phyloP scores from a whole-genome alignment of 495 filamentous ascomycete species.

The Trichoderma asperelloides region DNA sequence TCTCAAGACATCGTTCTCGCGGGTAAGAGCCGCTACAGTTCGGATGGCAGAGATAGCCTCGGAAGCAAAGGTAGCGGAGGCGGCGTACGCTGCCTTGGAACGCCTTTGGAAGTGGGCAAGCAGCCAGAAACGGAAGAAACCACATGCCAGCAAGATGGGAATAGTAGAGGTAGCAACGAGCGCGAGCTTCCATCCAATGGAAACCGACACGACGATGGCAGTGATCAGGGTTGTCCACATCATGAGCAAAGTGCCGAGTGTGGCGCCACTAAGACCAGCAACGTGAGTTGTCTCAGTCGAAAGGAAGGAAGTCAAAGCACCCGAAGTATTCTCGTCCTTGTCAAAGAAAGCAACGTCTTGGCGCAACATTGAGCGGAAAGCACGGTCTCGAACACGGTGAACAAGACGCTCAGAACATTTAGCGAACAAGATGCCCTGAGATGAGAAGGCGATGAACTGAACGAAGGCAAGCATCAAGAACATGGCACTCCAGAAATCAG shows the following conservation, averaged over 20 bases:
- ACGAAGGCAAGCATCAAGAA: constrained; percentile 86
- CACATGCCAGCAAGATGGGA: constrained; percentile 67
- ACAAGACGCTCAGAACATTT: constrained; percentile 67
- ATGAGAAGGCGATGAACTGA: constrained; percentile 52
- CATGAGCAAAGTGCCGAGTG: constrained; percentile 74
- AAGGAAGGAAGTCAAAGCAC: constrained; percentile 76
- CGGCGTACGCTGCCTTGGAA: constrained; percentile 63
- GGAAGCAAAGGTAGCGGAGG: constrained; percentile 73
- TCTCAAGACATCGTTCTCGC: constrained; percentile 59
- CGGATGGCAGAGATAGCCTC: constrained; percentile 87
- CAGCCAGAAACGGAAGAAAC: constrained; percentile 82
- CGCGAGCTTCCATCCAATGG: constrained; percentile 87
- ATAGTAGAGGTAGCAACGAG: constrained; percentile 72
- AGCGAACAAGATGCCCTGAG: constrained; percentile 55
- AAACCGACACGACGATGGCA: constrained; percentile 55
- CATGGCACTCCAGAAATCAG: constrained; percentile 88
- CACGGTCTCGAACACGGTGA: constrained; percentile 61
- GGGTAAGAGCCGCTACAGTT: constrained; percentile 70
- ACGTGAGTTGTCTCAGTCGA: constrained; percentile 80
- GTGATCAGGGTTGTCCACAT: constrained; percentile 65
- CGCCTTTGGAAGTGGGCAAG: constrained; percentile 65
- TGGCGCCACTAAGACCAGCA: constrained; percentile 71
- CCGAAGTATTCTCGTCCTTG: constrained; percentile 72
- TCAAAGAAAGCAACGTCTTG: constrained; percentile 92
- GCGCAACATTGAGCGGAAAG: constrained; percentile 74